Percentiles rank a stretch among this genome's conserved stretches.
phyloP scores from a whole-genome alignment of 2,329 filamentous ascomycete species.

The Fusarium haematococcum region DNA sequence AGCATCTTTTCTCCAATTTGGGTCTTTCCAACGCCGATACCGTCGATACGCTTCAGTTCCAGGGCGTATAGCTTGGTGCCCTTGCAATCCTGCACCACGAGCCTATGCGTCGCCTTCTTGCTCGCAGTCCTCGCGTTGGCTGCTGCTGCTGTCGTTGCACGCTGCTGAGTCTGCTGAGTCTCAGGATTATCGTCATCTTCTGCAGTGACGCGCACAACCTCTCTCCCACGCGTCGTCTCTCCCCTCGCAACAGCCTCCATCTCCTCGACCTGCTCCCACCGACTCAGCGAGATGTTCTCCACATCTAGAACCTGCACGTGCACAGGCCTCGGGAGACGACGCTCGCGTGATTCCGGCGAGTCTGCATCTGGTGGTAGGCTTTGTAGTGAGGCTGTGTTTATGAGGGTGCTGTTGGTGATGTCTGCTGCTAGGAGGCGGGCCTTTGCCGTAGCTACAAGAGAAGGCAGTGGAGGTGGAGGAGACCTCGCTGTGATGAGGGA shows the following conservation, averaged over 20 bases:
- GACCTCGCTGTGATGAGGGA: constrained; percentile 68
- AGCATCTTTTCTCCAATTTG: constrained; percentile 86
- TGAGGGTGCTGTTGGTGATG: constrained; percentile 67
- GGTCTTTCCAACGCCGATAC: constrained; percentile 72
- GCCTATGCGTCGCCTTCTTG: constrained; percentile 75
- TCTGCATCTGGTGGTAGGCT: constrained; percentile 66
- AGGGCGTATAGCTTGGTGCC: constrained; percentile 78
- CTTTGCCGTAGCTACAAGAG: constrained; percentile 81
- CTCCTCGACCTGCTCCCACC: constrained; percentile 89
- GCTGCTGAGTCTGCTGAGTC: constrained; percentile 49
- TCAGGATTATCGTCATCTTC: constrained; percentile 61
- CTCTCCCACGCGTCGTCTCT: constrained; percentile 79
- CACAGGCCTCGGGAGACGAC: constrained; percentile 69
- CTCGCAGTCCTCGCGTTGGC: constrained; percentile 36
- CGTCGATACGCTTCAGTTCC: constrained; percentile 75
- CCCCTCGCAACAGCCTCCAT: constrained; percentile 80
- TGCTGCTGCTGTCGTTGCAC: background rate
- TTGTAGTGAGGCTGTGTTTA: constrained; percentile 55
- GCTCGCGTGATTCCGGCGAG: constrained; percentile 65
- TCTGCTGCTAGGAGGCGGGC: constrained; percentile 84
- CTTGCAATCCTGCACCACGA: constrained; percentile 83
- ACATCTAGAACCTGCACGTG: constrained; percentile 87
- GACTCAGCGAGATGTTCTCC: constrained; percentile 81
- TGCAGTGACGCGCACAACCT: constrained; percentile 78
- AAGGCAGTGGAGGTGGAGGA: constrained; percentile 72